Conservation (phyloP, 257 asterid species). For the Fraxinus quadrangulata region DNA sequence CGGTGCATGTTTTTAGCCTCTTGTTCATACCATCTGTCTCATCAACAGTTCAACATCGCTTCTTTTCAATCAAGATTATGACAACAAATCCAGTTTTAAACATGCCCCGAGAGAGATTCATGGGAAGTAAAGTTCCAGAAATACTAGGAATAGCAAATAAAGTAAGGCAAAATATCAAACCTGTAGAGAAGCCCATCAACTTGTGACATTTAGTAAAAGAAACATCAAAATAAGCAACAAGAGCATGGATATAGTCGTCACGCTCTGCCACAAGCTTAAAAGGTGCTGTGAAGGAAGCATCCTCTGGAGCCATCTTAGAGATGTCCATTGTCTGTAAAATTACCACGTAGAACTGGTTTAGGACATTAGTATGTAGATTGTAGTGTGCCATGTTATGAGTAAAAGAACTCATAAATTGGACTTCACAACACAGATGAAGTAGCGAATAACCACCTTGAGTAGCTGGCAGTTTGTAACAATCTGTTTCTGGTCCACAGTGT, state of each 20-base stretch:
- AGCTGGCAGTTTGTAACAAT: conserved; percentile 81
- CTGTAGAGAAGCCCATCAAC: conserved; percentile 89
- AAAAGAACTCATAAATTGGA: background rate
- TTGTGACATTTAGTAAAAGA: conserved; percentile 90
- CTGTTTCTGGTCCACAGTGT: conserved; percentile 89
- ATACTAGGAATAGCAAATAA: background rate
- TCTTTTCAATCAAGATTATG: too few relatives aligned
- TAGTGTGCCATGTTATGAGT: background rate
- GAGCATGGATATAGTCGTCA: conserved; percentile 93
- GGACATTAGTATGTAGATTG: background rate
- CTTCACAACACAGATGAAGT: conserved; percentile 9
- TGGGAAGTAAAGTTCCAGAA: background rate
- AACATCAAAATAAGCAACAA: conserved; percentile 93
- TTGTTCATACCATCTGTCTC: too few relatives aligned
- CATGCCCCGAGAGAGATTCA: background rate
- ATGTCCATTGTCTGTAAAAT: conserved; percentile 87
- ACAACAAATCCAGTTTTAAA: background rate
- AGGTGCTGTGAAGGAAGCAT: conserved; percentile 90
- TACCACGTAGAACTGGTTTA: conserved; percentile 13
- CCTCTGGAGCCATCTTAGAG: conserved; percentile 83
- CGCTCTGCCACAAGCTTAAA: conserved; percentile 95
- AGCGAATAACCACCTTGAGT: conserved; percentile 66
- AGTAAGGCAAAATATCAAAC: conserved; percentile 30
- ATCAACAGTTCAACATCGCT: too few relatives aligned
- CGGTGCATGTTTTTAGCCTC: background rate